These are phyloP conservation scores for Nepenthes alata DNA, from an alignment of 179 eudicot species.

Conservation along the genomic window DNA sequence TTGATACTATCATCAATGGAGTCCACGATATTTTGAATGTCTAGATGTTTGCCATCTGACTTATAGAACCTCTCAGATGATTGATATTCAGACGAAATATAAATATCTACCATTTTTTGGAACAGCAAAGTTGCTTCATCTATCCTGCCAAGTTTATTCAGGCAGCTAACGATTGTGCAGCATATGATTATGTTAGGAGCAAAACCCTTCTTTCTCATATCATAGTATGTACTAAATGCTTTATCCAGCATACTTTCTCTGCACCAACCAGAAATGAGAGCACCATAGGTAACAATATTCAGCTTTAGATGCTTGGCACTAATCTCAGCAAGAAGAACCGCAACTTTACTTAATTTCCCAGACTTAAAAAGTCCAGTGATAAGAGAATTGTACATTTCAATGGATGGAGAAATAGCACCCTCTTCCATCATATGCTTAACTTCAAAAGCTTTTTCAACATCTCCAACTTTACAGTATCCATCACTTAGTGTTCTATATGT, in stretches of 20 bases:
- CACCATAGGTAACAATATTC: slow-evolving; percentile 45
- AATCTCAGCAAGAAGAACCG: slow-evolving; percentile 31
- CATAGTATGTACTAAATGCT: slow-evolving; percentile 34
- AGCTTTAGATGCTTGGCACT: slow-evolving; percentile 27
- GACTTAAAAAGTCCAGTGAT: slow-evolving; percentile 38
- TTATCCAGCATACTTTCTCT: slow-evolving; percentile 38
- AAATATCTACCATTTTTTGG: slow-evolving; percentile 34
- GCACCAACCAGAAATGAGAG: slow-evolving; percentile 63
- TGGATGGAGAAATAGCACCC: slow-evolving; percentile 29
- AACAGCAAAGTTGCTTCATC: slow-evolving; percentile 42
- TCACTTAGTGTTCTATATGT: slow-evolving; percentile 43
- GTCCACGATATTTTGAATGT: slow-evolving; percentile 15
- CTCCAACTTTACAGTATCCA: slow-evolving; percentile 50
- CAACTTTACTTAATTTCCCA: slow-evolving; percentile 24
- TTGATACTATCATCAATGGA: slow-evolving; percentile 23
- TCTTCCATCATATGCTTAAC: slow-evolving; percentile 41
- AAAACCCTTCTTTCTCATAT: slow-evolving; percentile 42
- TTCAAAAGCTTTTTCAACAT: slow-evolving; percentile 33
- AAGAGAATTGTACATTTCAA: slow-evolving; percentile 53
- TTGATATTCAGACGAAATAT: slow-evolving; percentile 14
- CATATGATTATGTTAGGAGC: slow-evolving; percentile 39
- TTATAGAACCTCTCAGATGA: slow-evolving; percentile 16
- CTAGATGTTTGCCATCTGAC: slow-evolving; percentile 12
- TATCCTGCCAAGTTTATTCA: slow-evolving; percentile 36
- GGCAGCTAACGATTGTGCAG: slow-evolving; percentile 40